These are phyloP conservation scores for Aspergillus luchuensis DNA, from an alignment of 2,329 filamentous ascomycete genomes.

Conservation along the genomic window DNA sequence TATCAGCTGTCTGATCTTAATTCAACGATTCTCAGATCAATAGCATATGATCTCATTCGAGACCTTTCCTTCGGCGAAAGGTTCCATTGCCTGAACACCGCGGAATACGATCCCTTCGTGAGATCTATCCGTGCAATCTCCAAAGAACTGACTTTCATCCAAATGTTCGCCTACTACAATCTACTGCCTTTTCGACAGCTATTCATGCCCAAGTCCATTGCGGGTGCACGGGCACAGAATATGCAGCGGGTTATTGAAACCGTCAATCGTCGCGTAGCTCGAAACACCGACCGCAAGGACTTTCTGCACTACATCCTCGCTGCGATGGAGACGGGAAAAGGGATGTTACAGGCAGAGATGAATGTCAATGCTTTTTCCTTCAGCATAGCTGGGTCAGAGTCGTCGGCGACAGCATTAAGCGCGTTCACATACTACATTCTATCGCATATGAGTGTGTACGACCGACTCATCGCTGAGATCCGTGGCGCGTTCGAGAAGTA, in stretches of 20 bases:
- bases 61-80: neutral
- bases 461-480: constrained; percentile 28
- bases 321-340: neutral
- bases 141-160: constrained; percentile 1
- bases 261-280: neutral
- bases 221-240: constrained; percentile 6
- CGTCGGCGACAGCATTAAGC: constrained; percentile 11
- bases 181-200: neutral
- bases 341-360: neutral
- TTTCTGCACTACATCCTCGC: constrained; percentile 8
- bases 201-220: neutral
- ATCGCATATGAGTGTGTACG: constrained; percentile 21
- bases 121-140: neutral
- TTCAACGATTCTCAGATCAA: neutral
- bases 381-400: constrained; percentile 2
- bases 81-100: neutral
- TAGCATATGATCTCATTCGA: neutral
- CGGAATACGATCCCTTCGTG: neutral
- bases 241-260: constrained; percentile 4
- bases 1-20: neutral
- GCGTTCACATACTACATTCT: constrained; percentile 29
- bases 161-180: constrained; percentile 6
- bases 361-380: neutral
- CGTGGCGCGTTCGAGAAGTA: constrained; percentile 6
- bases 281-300: constrained; percentile 5